Percentiles rank a stretch among this genome's conserved stretches.
These are phyloP conservation scores for Neoboletus subvelutipes DNA, from an alignment of 768 basidiomycete genomes.

Conservation along the genomic window DNA sequence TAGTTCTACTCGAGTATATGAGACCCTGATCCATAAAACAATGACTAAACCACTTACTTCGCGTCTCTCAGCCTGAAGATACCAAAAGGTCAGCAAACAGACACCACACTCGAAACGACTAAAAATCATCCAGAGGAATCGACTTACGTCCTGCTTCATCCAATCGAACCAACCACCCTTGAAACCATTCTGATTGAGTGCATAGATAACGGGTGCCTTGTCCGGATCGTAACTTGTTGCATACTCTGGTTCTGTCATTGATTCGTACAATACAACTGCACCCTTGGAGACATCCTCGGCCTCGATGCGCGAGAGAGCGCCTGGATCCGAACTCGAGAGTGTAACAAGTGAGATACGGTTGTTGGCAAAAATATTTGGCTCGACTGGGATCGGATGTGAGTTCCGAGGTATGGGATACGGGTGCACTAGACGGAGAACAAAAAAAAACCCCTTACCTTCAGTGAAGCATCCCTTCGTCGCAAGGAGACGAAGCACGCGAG, in stretches of 20 bases:
- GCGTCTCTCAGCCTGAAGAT: constrained; percentile 11
- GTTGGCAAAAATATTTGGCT: constrained; percentile 31
- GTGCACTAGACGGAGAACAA: background rate
- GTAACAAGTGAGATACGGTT: constrained; percentile 35
- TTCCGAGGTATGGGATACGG: background rate
- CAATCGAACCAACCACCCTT: constrained; percentile 23
- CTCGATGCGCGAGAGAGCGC: constrained; percentile 8
- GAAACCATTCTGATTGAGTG: constrained; percentile 16
- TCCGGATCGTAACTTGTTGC: constrained; percentile 24
- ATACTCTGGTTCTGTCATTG: constrained; percentile 26
- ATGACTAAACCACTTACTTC: constrained; percentile 3
- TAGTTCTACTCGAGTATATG: constrained; percentile 17
- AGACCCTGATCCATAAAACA: background rate
- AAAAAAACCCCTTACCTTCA: constrained; percentile 24
- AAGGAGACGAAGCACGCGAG: constrained; percentile 31
- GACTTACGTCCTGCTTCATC: constrained; percentile 23
- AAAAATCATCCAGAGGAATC: background rate
- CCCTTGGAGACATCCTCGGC: constrained; percentile 13
- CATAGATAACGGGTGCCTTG: constrained; percentile 22
- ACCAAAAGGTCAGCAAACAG: background rate
- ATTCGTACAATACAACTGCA: constrained; percentile 22
- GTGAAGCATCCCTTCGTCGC: constrained; percentile 31
- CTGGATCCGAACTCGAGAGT: constrained; percentile 11
- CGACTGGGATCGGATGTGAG: constrained; percentile 15
- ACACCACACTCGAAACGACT: background rate